phyloP scores from a whole-genome alignment of 495 filamentous ascomycete genomes.

The Daldinia decipiens region DNA sequence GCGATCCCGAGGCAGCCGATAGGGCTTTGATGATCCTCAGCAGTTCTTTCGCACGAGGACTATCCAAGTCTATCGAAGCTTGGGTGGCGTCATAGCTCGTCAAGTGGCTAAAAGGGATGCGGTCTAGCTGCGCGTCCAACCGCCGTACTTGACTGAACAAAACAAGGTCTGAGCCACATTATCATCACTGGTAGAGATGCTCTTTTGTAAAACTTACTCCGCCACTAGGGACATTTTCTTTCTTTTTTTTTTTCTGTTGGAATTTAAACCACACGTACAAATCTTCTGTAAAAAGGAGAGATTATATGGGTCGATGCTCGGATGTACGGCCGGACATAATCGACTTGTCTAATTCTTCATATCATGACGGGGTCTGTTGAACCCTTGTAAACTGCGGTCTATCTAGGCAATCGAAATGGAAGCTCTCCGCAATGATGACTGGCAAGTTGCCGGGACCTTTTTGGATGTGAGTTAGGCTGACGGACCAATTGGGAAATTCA shows the following conservation, averaged over 20 bases:
- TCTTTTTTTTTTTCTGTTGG: slow-evolving; percentile 16
- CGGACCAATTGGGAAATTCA: slow-evolving; percentile 26
- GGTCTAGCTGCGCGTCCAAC: slow-evolving; percentile 83
- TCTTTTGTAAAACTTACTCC: slow-evolving; percentile 63
- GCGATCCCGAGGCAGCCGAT: slow-evolving; percentile 70
- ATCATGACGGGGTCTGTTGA: slow-evolving; percentile 23
- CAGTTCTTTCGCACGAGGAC: slow-evolving; percentile 61
- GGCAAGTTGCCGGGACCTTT: neutral
- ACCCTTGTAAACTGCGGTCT: slow-evolving; percentile 14
- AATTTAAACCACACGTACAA: slow-evolving; percentile 12
- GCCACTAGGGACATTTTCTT: slow-evolving; percentile 71
- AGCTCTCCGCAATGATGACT: slow-evolving; percentile 18
- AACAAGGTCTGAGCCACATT: slow-evolving; percentile 31
- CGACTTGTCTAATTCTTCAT: slow-evolving; percentile 27
- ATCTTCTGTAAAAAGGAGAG: slow-evolving; percentile 10
- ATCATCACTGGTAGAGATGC: slow-evolving; percentile 9
- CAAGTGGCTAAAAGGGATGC: slow-evolving; percentile 60
- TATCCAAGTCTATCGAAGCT: slow-evolving; percentile 44
- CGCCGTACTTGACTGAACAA: slow-evolving; percentile 75
- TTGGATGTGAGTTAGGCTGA: slow-evolving; percentile 3
- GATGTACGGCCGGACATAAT: slow-evolving; percentile 29
- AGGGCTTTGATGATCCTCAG: slow-evolving; percentile 73
- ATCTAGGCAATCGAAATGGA: slow-evolving; percentile 14
- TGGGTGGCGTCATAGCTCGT: slow-evolving; percentile 47
- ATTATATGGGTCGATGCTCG: slow-evolving; percentile 43